Conservation (phyloP, 108 stramenopile genomes). For the Skeletonema costatum region DNA sequence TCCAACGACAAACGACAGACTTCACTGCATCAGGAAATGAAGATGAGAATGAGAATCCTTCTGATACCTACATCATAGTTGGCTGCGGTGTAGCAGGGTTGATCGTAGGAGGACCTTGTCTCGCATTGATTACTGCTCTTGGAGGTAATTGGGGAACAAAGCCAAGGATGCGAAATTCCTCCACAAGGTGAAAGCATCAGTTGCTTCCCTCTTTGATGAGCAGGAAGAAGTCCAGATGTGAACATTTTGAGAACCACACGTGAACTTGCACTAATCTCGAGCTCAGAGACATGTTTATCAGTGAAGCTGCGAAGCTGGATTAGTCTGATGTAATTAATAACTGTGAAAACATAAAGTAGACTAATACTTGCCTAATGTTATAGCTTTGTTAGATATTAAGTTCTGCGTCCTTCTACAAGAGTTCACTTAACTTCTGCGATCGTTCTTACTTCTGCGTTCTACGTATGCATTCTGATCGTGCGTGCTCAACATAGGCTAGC, state of each 20-base stretch:
- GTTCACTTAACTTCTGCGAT: too few relatives aligned
- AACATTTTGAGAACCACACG: not conserved
- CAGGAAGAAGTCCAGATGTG: slow-evolving; percentile 16
- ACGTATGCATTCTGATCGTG: too few relatives aligned
- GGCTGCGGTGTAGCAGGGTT: slow-evolving; percentile 44
- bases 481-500: too few relatives aligned
- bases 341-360: not conserved
- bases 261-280: not conserved
- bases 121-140: slow-evolving; percentile 38
- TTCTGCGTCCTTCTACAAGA: too few relatives aligned
- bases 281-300: not conserved
- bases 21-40: slow-evolving; percentile 4
- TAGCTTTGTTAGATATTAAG: too few relatives aligned
- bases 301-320: not conserved
- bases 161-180: slow-evolving; percentile 31
- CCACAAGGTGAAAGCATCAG: slow-evolving; percentile 33
- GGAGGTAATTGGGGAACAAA: slow-evolving; percentile 38
- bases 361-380: too few relatives aligned
- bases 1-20: not conserved
- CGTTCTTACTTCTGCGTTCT: too few relatives aligned
- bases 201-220: slow-evolving; percentile 24
- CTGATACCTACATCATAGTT: slow-evolving; percentile 33
- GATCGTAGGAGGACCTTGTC: slow-evolving; percentile 42
- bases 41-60: slow-evolving; percentile 17
- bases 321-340: not conserved